These are phyloP conservation scores for Cryptosporidium xiaoi DNA, from an alignment of 169 alveolate genomes.

Conservation along the genomic window DNA sequence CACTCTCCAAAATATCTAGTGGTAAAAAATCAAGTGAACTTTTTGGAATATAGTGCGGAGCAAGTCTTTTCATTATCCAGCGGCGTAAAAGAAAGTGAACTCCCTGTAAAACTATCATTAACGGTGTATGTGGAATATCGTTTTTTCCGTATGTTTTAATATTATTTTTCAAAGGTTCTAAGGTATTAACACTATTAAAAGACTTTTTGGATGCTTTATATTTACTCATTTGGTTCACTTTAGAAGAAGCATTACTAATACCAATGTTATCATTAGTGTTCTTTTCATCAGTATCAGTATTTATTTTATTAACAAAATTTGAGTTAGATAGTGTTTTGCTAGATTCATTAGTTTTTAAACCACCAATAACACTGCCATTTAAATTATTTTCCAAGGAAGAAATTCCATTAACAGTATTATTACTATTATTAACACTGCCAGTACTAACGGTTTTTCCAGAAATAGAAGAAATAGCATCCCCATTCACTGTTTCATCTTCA, in stretches of 20 bases:
- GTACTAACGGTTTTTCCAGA: not conserved
- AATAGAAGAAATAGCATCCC: not conserved
- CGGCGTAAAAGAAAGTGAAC: conserved; percentile 61
- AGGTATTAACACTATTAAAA: not conserved
- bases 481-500: no score
- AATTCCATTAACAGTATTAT: not conserved
- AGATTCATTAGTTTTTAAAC: not conserved
- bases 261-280: not conserved
- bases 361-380: not conserved
- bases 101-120: conserved; percentile 67
- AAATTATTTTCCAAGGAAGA: not conserved
- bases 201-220: not conserved
- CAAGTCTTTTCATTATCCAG: conserved; percentile 56
- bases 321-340: not conserved
- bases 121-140: conserved; percentile 45
- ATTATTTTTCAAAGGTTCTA: not conserved
- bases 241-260: not conserved
- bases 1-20: conserved; percentile 49
- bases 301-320: not conserved
- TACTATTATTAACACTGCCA: not conserved
- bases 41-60: conserved; percentile 51
- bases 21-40: conserved; percentile 69
- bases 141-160: conserved; percentile 9
- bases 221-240: not conserved
- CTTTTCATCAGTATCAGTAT: not conserved